Evolutionary conservation across 108 stramenopile genomes (phyloP).

Genomic region (Seminavis robusta): DNA sequence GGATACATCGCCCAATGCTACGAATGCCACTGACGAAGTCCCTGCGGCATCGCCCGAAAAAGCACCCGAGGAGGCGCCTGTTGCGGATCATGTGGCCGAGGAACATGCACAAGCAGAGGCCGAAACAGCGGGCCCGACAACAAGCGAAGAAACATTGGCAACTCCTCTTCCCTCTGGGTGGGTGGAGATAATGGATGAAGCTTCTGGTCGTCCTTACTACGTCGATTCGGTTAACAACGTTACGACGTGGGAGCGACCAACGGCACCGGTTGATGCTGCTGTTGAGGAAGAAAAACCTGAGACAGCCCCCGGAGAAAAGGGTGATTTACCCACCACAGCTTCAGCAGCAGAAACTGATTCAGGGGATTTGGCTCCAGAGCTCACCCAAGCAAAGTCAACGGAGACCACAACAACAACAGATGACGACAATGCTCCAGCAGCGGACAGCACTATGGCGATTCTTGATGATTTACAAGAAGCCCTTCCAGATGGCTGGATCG

Average conservation of each 20-base stretch:
- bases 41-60: no score
- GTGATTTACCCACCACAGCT: no score
- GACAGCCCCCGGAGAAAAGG: no score
- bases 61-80: no score
- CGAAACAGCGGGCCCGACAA: no score
- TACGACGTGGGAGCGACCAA: constrained; percentile 19
- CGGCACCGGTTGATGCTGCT: no score
- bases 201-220: constrained; percentile 32
- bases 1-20: no score
- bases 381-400: not conserved
- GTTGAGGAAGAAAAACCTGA: no score
- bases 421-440: not conserved
- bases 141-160: no score
- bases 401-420: constrained; percentile 1
- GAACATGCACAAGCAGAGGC: not conserved
- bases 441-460: not conserved
- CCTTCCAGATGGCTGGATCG: constrained; percentile 38
- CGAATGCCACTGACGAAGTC: no score
- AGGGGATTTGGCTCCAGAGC: not conserved
- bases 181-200: constrained; percentile 52
- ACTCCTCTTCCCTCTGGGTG: constrained; percentile 58
- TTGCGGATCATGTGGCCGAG: not conserved
- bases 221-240: not conserved
- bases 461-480: not conserved
- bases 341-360: not conserved